A percentile compares a stretch with the other conserved stretches of the same genome.
Evolutionary conservation across 129 eudicot genomes (phyloP).

Genomic region (Sambucus nigra): DNA sequence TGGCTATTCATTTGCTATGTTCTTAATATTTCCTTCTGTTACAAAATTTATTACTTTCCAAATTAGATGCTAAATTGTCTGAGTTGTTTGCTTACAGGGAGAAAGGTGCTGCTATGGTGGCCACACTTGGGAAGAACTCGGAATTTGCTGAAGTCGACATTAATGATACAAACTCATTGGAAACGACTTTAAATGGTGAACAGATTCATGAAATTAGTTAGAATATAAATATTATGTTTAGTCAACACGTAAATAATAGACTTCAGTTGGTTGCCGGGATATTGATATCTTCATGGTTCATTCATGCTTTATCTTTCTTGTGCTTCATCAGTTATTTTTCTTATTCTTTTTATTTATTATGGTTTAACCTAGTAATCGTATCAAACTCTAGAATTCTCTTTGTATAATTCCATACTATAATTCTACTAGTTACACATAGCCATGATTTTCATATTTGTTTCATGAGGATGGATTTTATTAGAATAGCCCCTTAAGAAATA

Average conservation of each 20-base stretch:
- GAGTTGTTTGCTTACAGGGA: constrained; percentile 37
- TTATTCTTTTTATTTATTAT: neutral
- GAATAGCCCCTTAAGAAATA: too few relatives aligned
- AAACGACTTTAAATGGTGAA: constrained; percentile 50
- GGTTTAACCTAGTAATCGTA: too few relatives aligned
- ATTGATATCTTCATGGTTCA: too few relatives aligned
- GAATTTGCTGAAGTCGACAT: constrained; percentile 63
- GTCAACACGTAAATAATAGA: neutral
- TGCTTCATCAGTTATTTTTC: neutral
- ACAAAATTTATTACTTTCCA: neutral
- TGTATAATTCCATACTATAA: too few relatives aligned
- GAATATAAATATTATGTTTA: neutral
- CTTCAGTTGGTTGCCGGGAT: too few relatives aligned
- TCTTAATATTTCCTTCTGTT: neutral
- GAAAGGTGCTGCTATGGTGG: constrained; percentile 70
- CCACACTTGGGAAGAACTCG: constrained; percentile 53
- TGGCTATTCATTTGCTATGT: neutral
- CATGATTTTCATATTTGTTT: too few relatives aligned
- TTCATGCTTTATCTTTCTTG: neutral
- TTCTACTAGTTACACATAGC: too few relatives aligned
- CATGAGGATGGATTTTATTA: too few relatives aligned
- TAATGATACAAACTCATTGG: constrained; percentile 43
- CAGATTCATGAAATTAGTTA: constrained; percentile 6
- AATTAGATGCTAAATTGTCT: neutral
- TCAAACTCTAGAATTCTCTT: too few relatives aligned